Percentiles rank a stretch among this genome's conserved stretches.
Conservation (phyloP, 2,329 filamentous ascomycete genomes). For the Scytalidium lignicola region DNA sequence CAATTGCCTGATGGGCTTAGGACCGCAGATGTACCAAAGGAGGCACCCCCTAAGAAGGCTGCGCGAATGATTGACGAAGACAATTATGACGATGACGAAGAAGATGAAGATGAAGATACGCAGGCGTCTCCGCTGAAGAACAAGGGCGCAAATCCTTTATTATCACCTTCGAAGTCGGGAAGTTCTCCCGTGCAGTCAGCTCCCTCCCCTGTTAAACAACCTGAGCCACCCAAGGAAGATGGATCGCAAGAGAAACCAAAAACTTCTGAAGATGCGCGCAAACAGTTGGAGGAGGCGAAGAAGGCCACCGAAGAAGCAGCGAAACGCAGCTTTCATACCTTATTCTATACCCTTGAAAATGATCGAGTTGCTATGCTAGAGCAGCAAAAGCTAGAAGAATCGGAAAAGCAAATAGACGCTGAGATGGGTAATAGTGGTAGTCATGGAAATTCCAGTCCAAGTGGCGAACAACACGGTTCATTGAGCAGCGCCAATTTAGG, state of each 20-base stretch:
- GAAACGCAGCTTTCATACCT: conserved; percentile 83
- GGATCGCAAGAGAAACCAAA: conserved; percentile 53
- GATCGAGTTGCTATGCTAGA: conserved; percentile 96
- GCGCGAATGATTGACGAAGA: conserved; percentile 78
- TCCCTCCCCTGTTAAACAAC: conserved; percentile 47
- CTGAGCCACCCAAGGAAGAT: conserved; percentile 48
- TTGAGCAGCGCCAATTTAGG: conserved; percentile 92
- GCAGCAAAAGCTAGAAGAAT: conserved; percentile 93
- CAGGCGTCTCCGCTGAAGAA: conserved; percentile 47
- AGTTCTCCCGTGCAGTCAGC: conserved; percentile 55
- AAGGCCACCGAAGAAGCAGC: conserved; percentile 86
- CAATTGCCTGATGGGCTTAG: conserved; percentile 43
- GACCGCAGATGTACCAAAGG: conserved; percentile 43
- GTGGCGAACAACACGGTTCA: conserved; percentile 71
- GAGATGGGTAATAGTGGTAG: conserved; percentile 74
- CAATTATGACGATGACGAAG: conserved; percentile 75
- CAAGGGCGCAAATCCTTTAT: conserved; percentile 45
- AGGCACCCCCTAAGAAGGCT: conserved; percentile 60
- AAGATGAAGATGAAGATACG: conserved; percentile 57
- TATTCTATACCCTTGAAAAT: conserved; percentile 93
- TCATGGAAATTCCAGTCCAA: conserved; percentile 43
- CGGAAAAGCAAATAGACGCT: conserved; percentile 91
- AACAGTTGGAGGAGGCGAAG: conserved; percentile 87
- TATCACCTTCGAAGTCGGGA: conserved; percentile 66
- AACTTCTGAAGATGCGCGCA: conserved; percentile 80